A percentile compares a stretch with the other conserved stretches of the same genome.
phyloP scores from a whole-genome alignment of 495 filamentous ascomycete genomes.

The Hapsidospora chrysogenum region DNA sequence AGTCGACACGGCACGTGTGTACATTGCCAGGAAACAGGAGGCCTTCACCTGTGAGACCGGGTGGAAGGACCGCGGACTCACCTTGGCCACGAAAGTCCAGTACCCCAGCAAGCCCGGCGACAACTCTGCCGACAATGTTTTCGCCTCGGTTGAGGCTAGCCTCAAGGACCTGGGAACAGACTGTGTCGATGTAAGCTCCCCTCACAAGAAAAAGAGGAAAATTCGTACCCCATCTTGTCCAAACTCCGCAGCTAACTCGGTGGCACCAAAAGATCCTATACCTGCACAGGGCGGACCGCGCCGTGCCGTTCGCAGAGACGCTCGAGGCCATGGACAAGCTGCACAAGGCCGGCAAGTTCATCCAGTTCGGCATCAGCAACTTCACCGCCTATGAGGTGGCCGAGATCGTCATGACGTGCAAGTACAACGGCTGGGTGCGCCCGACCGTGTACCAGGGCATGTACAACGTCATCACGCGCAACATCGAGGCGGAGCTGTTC shows the following conservation, averaged over 20 bases:
- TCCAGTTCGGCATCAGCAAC: slow-evolving; percentile 65
- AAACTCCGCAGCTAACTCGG: background rate
- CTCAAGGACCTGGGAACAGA: slow-evolving; percentile 60
- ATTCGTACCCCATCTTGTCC: too few species aligned
- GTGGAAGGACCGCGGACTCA: slow-evolving; percentile 73
- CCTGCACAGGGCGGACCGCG: slow-evolving; percentile 34
- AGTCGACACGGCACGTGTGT: slow-evolving; percentile 63
- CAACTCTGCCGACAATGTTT: slow-evolving; percentile 44
- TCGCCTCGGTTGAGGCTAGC: slow-evolving; percentile 42
- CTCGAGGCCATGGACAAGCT: slow-evolving; percentile 61
- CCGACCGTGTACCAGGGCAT: slow-evolving; percentile 50
- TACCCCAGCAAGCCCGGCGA: slow-evolving; percentile 44
- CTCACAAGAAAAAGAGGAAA: background rate
- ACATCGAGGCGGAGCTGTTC: slow-evolving; percentile 66
- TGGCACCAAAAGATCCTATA: background rate
- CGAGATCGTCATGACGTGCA: slow-evolving; percentile 71
- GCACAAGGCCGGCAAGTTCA: slow-evolving; percentile 80
- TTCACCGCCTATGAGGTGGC: slow-evolving; percentile 84
- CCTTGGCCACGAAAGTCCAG: slow-evolving; percentile 63
- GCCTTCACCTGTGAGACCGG: slow-evolving; percentile 57
- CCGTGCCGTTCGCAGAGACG: slow-evolving; percentile 63
- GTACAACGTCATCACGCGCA: slow-evolving; percentile 60
- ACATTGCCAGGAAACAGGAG: slow-evolving; percentile 63
- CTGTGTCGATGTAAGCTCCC: slow-evolving; percentile 40
- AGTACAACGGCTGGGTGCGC: slow-evolving; percentile 56